A percentile compares a stretch with the other conserved stretches of the same genome.
phyloP scores from a whole-genome alignment of 768 basidiomycete genomes.

The Boletales sp. region DNA sequence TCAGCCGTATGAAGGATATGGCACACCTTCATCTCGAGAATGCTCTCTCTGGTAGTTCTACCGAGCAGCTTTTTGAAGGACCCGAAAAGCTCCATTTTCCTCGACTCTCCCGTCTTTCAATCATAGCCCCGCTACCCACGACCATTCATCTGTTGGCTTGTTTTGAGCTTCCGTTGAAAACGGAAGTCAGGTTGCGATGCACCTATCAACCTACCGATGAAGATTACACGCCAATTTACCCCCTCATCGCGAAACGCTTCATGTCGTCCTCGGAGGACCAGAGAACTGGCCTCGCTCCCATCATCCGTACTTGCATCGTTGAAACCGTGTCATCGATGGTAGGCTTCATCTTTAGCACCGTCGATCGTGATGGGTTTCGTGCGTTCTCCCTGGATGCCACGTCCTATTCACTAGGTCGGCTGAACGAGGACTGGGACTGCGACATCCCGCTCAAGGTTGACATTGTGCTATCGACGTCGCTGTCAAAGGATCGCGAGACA shows the following conservation, averaged over 20 bases:
- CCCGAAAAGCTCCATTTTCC: background rate
- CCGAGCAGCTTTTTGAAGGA: background rate
- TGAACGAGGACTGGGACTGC: constrained; percentile 17
- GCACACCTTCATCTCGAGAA: too few relatives aligned
- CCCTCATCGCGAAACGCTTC: constrained; percentile 17
- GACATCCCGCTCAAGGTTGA: constrained; percentile 17
- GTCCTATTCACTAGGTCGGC: background rate
- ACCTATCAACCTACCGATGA: constrained; percentile 2
- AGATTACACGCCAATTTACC: constrained; percentile 8
- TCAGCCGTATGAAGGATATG: too few relatives aligned
- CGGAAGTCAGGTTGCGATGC: constrained; percentile 17
- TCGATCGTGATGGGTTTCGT: constrained; percentile 5
- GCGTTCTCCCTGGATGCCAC: constrained; percentile 7
- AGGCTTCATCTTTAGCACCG: constrained; percentile 16
- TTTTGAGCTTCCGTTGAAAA: constrained; percentile 8
- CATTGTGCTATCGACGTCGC: constrained; percentile 7
- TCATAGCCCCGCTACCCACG: too few relatives aligned
- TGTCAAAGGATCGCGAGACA: constrained; percentile 9
- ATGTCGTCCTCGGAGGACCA: background rate
- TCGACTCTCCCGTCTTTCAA: too few relatives aligned
- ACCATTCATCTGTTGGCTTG: too few relatives aligned
- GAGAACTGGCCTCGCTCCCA: background rate
- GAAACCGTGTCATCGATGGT: constrained; percentile 8
- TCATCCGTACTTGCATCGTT: constrained; percentile 11
- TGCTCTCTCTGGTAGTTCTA: constrained; percentile 11